Percentiles rank a stretch among this genome's conserved stretches.
These are phyloP conservation scores for Rosa persica DNA, from an alignment of 306 rosid genomes.

Conservation along the genomic window DNA sequence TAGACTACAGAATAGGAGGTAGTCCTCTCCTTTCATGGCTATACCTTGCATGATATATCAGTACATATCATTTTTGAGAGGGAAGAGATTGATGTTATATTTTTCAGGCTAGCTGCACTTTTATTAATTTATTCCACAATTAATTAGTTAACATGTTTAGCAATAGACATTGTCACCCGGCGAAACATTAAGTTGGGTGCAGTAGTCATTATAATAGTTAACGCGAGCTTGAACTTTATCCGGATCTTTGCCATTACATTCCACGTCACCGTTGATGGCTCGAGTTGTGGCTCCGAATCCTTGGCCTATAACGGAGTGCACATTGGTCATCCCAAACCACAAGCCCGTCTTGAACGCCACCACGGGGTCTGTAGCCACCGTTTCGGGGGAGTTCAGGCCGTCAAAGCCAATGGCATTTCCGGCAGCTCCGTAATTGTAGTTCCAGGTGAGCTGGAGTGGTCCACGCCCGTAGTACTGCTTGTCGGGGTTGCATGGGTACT, in stretches of 20 bases:
- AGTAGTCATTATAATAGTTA: not conserved
- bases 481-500: constrained; percentile 27
- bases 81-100: not conserved
- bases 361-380: not conserved
- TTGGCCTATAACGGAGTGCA: constrained; percentile 8
- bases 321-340: constrained; percentile 35
- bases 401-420: constrained; percentile 4
- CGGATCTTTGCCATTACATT: constrained; percentile 16
- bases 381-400: constrained; percentile 18
- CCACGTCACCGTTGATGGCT: constrained; percentile 23
- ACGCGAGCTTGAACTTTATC: not conserved
- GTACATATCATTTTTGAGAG: not conserved
- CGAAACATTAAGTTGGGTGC: not conserved
- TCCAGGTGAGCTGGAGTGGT: constrained; percentile 22
- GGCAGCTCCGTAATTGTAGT: constrained; percentile 24
- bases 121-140: not conserved
- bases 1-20: not conserved
- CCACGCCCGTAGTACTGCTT: constrained; percentile 20
- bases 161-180: not conserved
- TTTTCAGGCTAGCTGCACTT: not conserved
- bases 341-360: constrained; percentile 11
- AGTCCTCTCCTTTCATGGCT: not conserved
- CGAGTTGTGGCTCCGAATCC: constrained; percentile 38
- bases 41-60: not conserved
- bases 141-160: not conserved